Percentiles rank a stretch among this genome's conserved stretches.
These are phyloP conservation scores for Hymenoscyphus repandus DNA, from an alignment of 2,329 filamentous ascomycete species.

Conservation along the genomic window DNA sequence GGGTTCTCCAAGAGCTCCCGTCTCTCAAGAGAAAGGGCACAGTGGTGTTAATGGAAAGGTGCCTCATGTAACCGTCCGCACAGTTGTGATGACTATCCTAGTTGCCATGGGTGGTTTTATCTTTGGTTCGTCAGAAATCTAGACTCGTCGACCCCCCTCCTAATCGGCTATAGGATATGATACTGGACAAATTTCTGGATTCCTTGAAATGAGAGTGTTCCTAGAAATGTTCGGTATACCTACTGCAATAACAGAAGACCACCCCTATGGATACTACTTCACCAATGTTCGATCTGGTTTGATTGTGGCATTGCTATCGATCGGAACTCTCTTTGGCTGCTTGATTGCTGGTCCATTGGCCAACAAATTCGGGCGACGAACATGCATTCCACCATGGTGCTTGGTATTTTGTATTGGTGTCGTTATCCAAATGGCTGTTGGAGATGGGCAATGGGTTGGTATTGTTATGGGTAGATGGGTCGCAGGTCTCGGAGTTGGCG, in stretches of 20 bases:
- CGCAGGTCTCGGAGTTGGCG: constrained; percentile 63
- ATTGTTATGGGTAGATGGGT: constrained; percentile 58
- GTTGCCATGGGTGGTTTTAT: constrained; percentile 30
- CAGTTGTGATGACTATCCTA: constrained; percentile 20
- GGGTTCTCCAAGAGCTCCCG: neutral
- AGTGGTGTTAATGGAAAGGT: neutral
- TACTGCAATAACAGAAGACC: constrained; percentile 17
- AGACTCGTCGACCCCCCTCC: neutral
- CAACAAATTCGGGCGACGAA: constrained; percentile 55
- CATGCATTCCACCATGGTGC: constrained; percentile 50
- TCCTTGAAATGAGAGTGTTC: constrained; percentile 57
- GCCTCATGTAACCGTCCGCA: constrained; percentile 16
- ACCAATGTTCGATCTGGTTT: constrained; percentile 57
- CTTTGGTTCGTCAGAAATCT: constrained; percentile 19
- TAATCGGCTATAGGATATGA: constrained; percentile 18
- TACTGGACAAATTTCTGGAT: constrained; percentile 44
- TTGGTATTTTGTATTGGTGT: constrained; percentile 59
- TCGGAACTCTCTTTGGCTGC: constrained; percentile 73
- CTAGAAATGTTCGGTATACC: constrained; percentile 46
- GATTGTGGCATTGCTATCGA: constrained; percentile 63
- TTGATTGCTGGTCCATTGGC: constrained; percentile 69
- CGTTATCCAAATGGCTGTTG: constrained; percentile 56
- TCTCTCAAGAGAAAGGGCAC: neutral
- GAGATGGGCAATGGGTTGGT: constrained; percentile 55
- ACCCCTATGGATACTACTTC: constrained; percentile 37